phyloP scores from a whole-genome alignment of 768 basidiomycete genomes.

The Trametopsis cervina region DNA sequence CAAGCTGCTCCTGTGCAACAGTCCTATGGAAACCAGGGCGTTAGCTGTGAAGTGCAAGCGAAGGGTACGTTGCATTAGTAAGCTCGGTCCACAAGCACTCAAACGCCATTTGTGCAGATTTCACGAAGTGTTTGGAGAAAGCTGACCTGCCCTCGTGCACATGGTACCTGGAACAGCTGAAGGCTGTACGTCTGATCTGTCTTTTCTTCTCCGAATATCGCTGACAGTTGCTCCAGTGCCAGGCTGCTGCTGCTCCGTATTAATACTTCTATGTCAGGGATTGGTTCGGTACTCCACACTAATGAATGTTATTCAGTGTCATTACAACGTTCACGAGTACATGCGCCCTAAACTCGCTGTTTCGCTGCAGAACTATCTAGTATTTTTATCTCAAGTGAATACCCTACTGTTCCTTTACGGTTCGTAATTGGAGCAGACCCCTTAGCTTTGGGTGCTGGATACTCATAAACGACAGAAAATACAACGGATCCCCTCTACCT shows the following conservation, averaged over 20 bases:
- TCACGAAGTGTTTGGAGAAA: slow-evolving; percentile 80
- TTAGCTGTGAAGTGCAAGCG: slow-evolving; percentile 71
- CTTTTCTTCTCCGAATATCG: not conserved
- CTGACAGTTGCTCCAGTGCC: slow-evolving; percentile 43
- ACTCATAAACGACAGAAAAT: slow-evolving; percentile 2
- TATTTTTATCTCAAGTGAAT: too few relatives aligned
- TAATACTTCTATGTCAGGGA: too few relatives aligned
- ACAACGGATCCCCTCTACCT: slow-evolving; percentile 8
- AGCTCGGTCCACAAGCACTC: not conserved
- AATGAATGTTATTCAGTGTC: too few relatives aligned
- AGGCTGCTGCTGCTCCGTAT: slow-evolving; percentile 64
- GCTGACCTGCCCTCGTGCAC: slow-evolving; percentile 73
- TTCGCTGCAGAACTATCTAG: too few relatives aligned
- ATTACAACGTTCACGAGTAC: too few relatives aligned
- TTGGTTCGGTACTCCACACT: too few relatives aligned
- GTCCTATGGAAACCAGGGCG: slow-evolving; percentile 41
- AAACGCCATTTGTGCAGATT: slow-evolving; percentile 39
- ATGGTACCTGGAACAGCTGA: slow-evolving; percentile 85
- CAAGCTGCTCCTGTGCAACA: slow-evolving; percentile 24
- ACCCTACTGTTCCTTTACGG: too few relatives aligned
- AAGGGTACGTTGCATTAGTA: slow-evolving; percentile 46
- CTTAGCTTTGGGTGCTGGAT: not conserved
- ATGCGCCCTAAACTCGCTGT: too few relatives aligned
- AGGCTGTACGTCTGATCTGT: slow-evolving; percentile 55
- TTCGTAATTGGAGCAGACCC: not conserved